A percentile compares a stretch with the other conserved stretches of the same genome.
phyloP scores from a whole-genome alignment of 176 grass and related monocot genomes.

The Eleusine coracana region DNA sequence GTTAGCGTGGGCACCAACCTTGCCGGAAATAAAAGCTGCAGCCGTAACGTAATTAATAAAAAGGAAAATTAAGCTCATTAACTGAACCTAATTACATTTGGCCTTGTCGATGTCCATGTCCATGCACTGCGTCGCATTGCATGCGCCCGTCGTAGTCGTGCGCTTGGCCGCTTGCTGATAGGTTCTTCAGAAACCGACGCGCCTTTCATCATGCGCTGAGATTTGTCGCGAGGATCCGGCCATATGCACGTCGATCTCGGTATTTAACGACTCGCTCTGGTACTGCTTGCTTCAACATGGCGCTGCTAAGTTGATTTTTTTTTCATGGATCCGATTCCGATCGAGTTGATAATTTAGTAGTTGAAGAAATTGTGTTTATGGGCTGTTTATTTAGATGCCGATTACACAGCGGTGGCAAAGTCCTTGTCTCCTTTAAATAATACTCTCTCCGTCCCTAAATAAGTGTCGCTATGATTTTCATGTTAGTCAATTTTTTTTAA shows the following conservation, averaged over 20 bases:
- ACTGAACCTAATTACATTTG: neutral
- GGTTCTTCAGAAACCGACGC: neutral
- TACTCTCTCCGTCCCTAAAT: too few species aligned
- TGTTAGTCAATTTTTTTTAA: too few species aligned
- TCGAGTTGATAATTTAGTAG: neutral
- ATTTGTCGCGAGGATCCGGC: neutral
- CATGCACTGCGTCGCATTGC: neutral
- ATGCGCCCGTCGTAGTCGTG: neutral
- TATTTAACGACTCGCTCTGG: neutral
- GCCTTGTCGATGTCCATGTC: neutral
- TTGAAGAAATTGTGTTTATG: neutral
- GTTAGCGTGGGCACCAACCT: neutral
- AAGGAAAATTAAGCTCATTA: neutral
- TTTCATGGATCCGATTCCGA: neutral
- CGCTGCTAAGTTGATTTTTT: slow-evolving; percentile 9
- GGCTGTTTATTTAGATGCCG: neutral
- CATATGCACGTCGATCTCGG: too few species aligned
- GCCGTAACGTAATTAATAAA: neutral
- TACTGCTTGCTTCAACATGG: neutral
- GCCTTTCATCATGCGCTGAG: neutral
- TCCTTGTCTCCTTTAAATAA: neutral
- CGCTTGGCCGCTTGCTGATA: neutral
- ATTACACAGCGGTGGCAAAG: too few species aligned
- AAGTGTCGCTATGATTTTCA: too few species aligned
- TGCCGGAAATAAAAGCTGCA: neutral